Evolutionary conservation across 441 rosid species (phyloP), one percentile per base, ranked within the genome.

Genomic region (Brassica balearica): DNA sequence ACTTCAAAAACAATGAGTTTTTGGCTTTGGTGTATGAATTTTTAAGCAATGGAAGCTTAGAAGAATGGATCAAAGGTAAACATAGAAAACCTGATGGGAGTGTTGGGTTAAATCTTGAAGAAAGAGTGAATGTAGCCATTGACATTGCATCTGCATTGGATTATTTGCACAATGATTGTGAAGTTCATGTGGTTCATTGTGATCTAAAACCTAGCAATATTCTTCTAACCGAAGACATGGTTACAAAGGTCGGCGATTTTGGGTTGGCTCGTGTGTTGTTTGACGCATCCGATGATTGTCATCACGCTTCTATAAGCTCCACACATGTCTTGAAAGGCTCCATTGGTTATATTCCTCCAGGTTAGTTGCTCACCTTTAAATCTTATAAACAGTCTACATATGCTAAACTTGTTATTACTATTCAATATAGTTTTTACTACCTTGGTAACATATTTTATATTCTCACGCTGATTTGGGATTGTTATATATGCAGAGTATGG

Each of bases 261-360:
- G 89, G 91, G 15, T 20, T 88, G 68, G 87, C 91, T 72, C 77
- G 81, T 27, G 77, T 77, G 41, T 65, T 77, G 27, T 72, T 77
- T 23, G 2, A 80, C 22, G 80, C 76, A 80, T 61, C 82, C 71
- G 48, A 64, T 55, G 20, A 73, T 74, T 59, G n/a, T 6, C 36
- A 7, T 66, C 82, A 83, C 29, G 46, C 75, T 38, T 83, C 87
- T 5, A 78, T 83, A 3, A 87, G 85, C 71, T 81, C 87, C 9
- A 77, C 84, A 2, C 72, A 68, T 67, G 85, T 55, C 43, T 60
- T 88, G 19, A 88, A 83, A 38, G 92, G 91, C 56, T 84, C 90
- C 14, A 74, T 87, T 23, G 90, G 91, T 10, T 87, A 87, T 77
- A 83, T 86, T 64, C 85, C 91, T 64, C 91, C 90, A 82, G 89